phyloP scores from a whole-genome alignment of 139 green algal species.

The Chlamydomonas incerta region DNA sequence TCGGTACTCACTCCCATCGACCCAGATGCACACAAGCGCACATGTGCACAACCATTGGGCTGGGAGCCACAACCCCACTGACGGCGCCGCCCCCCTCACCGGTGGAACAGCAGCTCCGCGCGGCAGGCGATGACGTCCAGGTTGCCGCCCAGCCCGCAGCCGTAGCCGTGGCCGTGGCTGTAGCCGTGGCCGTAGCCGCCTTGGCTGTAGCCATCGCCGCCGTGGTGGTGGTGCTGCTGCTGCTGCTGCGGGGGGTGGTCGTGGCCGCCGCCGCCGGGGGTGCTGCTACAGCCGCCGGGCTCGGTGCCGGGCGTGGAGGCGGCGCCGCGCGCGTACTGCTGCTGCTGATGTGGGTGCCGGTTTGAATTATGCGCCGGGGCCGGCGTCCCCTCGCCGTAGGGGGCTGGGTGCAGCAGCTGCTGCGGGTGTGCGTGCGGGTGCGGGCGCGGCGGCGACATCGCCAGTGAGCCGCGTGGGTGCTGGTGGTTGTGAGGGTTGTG shows the following conservation, averaged over 20 bases:
- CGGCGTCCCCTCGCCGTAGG: not conserved
- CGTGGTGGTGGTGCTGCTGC: no score
- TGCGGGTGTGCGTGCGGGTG: not conserved
- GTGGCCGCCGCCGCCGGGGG: not conserved
- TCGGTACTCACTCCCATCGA: no score
- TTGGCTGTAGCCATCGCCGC: not conserved
- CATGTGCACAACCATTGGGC: no score
- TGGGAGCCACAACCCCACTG: no score
- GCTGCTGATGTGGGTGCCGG: slow-evolving; percentile 6
- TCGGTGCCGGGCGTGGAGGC: no score
- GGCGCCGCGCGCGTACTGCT: not conserved
- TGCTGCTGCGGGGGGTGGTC: no score
- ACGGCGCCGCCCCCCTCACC: not conserved
- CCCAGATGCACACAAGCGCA: no score
- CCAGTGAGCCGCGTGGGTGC: not conserved
- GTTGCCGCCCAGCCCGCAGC: slow-evolving; percentile 76
- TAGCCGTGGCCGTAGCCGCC: not conserved
- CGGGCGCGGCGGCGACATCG: not conserved
- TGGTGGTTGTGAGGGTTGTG: not conserved
- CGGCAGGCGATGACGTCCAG: slow-evolving; percentile 78
- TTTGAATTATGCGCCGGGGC: not conserved
- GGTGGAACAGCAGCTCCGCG: slow-evolving; percentile 80
- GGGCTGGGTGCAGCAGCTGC: not conserved
- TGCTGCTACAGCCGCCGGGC: not conserved
- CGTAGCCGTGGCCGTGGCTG: slow-evolving; percentile 5